Evolutionary conservation across 2,329 filamentous ascomycete species (phyloP), one percentile per base, ranked within the genome.

Genomic region (Curvularia spicifera): DNA sequence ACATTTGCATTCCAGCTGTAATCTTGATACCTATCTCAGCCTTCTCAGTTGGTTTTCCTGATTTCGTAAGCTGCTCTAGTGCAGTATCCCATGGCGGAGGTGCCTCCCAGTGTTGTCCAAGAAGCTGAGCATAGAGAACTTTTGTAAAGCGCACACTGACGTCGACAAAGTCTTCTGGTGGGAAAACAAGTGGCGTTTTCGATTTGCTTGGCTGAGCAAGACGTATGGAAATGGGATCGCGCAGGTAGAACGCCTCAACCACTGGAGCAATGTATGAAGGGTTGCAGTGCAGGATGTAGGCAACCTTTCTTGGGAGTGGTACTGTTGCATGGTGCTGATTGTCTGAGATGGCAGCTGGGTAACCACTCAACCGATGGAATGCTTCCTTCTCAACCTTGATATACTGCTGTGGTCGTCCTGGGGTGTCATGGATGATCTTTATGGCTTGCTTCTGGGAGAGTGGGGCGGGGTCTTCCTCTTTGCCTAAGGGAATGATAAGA

Each of bases 181-280:
- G 84, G 68, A 99, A 96, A 2, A 77, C 72, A 2, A 93, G 80
- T 0, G 79, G 76, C 0, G 76, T 78, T 45, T 68, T 66, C 0
- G 84, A 76, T 33, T 84, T 81, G 52, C 83, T 80, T 2, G 70
- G 68, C 54, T 88, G 80, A 3, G 97, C 80, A 0, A 88, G 85
- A 54, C 89, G 89, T 43, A 97, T 78, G 0, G 89, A 84, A 56
- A 92, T 83, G 0, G 92, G 89, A 70, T 98, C 93, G 60, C 95
- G 88, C 13, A 97, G 84, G 75, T 98, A 98, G 76, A 99, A 98
- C 0, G 90, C 88, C 76, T 99, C 96, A 2, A 94, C 86, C 1
- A 92, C 93, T 0, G 93, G 87, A 2, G 93, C 89, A 56, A 98
- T 87, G 59, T 90, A 88, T 15, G 88, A 85, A 0, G 93, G 91